Percentiles rank a stretch among this genome's conserved stretches.
Conservation (phyloP, 148 eudicot genomes). For the Heliamphora exappendiculata region DNA sequence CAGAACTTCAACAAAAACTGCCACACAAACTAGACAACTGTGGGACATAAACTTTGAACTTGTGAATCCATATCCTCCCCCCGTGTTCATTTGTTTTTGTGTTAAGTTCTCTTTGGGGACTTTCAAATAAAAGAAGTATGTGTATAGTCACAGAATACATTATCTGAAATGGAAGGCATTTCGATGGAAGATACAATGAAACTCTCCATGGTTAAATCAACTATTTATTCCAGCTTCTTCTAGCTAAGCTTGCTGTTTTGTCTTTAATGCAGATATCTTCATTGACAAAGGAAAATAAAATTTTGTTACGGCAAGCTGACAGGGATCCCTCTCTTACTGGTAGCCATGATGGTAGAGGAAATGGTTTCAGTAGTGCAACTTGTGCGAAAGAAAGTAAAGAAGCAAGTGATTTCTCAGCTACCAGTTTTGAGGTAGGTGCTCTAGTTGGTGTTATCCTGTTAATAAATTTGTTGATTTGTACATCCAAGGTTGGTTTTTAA, state of each 20-base stretch:
- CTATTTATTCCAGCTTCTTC: background rate
- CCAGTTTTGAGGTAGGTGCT: slow-evolving; percentile 27
- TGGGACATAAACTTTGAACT: too few species aligned
- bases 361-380: slow-evolving; percentile 14
- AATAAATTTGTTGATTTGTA: background rate
- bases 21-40: too few species aligned
- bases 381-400: slow-evolving; percentile 18
- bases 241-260: background rate
- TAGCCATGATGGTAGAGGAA: slow-evolving; percentile 24
- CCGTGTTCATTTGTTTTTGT: background rate
- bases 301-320: slow-evolving; percentile 21
- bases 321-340: slow-evolving; percentile 18
- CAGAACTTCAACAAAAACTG: too few species aligned
- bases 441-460: background rate
- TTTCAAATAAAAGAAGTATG: background rate
- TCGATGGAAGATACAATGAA: background rate
- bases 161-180: background rate
- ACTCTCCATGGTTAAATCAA: background rate
- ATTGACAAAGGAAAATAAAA: slow-evolving; percentile 47
- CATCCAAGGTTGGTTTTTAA: background rate
- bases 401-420: slow-evolving; percentile 17
- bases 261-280: slow-evolving; percentile 46
- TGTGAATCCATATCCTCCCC: background rate
- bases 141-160: background rate
- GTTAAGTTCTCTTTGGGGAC: background rate